Percentiles rank a stretch among this genome's conserved stretches.
Evolutionary conservation across 2,329 filamentous ascomycete species (phyloP).

Genomic region (Ceratocystis albifundus): DNA sequence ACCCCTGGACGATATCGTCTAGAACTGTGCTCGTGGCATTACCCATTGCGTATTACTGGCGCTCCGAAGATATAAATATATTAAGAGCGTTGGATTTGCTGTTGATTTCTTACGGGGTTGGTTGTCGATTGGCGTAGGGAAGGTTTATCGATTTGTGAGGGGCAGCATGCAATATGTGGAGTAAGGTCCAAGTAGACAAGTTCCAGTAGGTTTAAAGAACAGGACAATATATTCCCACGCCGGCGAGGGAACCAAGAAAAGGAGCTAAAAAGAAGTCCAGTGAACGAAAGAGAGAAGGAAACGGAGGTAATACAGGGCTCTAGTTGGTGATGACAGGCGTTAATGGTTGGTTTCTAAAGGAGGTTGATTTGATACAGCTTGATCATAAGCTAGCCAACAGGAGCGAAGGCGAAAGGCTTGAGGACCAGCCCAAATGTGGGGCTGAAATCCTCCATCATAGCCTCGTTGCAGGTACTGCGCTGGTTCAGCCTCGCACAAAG

Average conservation of each 20-base stretch:
- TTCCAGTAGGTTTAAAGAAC: not conserved
- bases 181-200: not conserved
- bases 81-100: not conserved
- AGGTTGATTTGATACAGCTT: slow-evolving; percentile 9
- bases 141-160: not conserved
- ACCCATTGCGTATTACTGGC: slow-evolving; percentile 40
- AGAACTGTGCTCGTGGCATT: slow-evolving; percentile 64
- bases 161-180: not conserved
- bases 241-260: slow-evolving; percentile 2
- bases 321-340: not conserved
- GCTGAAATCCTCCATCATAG: not conserved
- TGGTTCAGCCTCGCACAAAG: not conserved
- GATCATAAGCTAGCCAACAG: slow-evolving; percentile 2
- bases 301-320: not conserved
- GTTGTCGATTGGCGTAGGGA: not conserved
- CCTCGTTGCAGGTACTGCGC: not conserved
- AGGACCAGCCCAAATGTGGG: slow-evolving; percentile 1
- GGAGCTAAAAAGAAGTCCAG: not conserved
- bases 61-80: not conserved
- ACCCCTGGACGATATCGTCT: slow-evolving; percentile 90
- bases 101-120: not conserved
- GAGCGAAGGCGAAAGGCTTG: not conserved
- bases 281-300: slow-evolving; percentile 4
- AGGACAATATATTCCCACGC: slow-evolving; percentile 1
- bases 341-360: slow-evolving; percentile 1